Conservation (phyloP, 352 stramenopile species). For the Globisporangium spinosum region DNA sequence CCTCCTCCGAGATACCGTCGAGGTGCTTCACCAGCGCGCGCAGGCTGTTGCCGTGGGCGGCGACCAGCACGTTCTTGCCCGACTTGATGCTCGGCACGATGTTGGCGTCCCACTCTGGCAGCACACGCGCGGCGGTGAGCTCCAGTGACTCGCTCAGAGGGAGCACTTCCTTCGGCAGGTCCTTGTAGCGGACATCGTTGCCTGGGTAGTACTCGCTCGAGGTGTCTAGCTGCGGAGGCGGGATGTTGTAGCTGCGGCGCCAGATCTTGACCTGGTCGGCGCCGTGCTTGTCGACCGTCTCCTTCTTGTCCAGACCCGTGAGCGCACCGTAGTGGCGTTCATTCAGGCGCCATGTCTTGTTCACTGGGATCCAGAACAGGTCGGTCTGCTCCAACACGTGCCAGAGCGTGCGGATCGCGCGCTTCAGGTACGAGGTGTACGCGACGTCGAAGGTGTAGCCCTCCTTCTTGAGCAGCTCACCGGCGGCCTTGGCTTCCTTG, state of each 20-base stretch:
- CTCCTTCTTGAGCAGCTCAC: conserved; percentile 87
- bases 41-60: conserved; percentile 93
- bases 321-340: conserved; percentile 98
- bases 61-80: conserved; percentile 95
- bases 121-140: conserved; percentile 90
- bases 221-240: conserved; percentile 91
- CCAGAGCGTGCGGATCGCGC: conserved; percentile 93
- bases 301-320: conserved; percentile 97
- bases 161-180: conserved; percentile 82
- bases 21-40: conserved; percentile 93
- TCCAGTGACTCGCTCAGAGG: conserved; percentile 92
- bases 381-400: conserved; percentile 93
- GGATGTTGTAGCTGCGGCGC: conserved; percentile 97
- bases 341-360: conserved; percentile 96
- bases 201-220: conserved; percentile 90
- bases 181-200: conserved; percentile 89
- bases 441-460: conserved; percentile 94
- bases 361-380: conserved; percentile 93
- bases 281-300: conserved; percentile 98
- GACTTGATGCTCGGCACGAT: conserved; percentile 90
- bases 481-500: conserved; percentile 89
- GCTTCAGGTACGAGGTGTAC: conserved; percentile 95
- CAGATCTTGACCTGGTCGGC: conserved; percentile 94
- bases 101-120: conserved; percentile 88
- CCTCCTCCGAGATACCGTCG: conserved; percentile 88